Evolutionary conservation across 192 early-diverging fungal species (phyloP).

Genomic region (Rhizophlyctis rosea): DNA sequence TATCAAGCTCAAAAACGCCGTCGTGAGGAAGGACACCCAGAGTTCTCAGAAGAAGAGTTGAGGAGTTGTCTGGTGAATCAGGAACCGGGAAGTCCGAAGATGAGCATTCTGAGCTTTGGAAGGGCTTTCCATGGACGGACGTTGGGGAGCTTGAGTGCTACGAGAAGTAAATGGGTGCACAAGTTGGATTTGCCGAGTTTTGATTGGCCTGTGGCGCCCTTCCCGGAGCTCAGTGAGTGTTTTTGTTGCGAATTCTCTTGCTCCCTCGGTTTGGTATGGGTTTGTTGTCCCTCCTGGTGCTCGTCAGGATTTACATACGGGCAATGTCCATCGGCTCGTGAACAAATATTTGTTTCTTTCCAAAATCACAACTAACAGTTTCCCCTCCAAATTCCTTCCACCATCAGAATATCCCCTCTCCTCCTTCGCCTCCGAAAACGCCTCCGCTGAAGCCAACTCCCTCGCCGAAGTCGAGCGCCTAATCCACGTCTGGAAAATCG

Average conservation of each 20-base stretch:
- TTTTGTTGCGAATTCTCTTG: too few species aligned
- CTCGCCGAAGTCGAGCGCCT: not conserved
- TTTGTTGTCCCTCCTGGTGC: too few species aligned
- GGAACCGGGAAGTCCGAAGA: not conserved
- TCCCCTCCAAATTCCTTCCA: not conserved
- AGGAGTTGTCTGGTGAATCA: not conserved
- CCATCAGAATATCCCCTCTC: constrained; percentile 6
- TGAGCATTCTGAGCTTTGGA: not conserved
- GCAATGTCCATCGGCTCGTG: too few species aligned
- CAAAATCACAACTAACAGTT: too few species aligned
- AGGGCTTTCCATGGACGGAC: not conserved
- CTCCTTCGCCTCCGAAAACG: not conserved
- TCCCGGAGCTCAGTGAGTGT: constrained; percentile 6
- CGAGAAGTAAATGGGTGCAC: not conserved
- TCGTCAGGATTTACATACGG: too few species aligned
- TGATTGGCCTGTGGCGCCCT: constrained; percentile 3
- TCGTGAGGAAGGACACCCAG: not conserved
- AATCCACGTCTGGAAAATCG: not conserved
- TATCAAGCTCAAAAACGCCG: not conserved
- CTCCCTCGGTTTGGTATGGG: too few species aligned
- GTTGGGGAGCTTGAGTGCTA: not conserved
- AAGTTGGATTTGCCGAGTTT: constrained; percentile 2
- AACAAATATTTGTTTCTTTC: too few species aligned
- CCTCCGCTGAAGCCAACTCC: not conserved
- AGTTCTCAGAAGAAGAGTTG: not conserved